Evolutionary conservation across 371 early-diverging fungal species (phyloP).

Genomic region (Catenaria anguillulae): DNA sequence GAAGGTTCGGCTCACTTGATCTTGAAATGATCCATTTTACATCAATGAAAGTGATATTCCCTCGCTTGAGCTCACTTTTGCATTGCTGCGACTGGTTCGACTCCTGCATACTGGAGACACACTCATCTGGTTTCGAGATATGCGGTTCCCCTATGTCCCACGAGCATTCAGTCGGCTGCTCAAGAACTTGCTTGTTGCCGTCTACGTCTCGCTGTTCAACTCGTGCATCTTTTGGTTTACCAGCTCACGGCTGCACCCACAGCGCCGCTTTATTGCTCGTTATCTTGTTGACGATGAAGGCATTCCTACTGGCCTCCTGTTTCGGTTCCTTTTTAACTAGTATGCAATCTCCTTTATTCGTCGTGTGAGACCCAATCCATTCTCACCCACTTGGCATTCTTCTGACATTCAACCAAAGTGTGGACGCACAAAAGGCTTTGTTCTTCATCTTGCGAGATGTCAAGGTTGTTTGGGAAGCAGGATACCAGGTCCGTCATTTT

Average conservation of each 20-base stretch:
- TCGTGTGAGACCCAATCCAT: background rate
- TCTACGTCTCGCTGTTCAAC: background rate
- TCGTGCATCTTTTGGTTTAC: background rate
- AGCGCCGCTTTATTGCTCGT: background rate
- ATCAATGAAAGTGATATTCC: background rate
- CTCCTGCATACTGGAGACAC: background rate
- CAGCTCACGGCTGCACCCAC: background rate
- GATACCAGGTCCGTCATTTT: too few relatives aligned
- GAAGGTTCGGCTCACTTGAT: too few relatives aligned
- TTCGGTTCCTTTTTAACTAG: background rate
- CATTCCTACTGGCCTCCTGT: background rate
- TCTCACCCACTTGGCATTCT: too few relatives aligned
- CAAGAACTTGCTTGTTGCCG: background rate
- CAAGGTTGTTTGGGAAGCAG: background rate
- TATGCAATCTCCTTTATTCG: background rate
- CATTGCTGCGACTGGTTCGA: background rate
- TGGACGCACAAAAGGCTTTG: conserved; percentile 1
- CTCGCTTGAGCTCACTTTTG: background rate
- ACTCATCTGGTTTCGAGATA: background rate
- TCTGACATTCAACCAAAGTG: too few relatives aligned
- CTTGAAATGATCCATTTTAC: too few relatives aligned
- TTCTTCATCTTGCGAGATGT: conserved; percentile 5
- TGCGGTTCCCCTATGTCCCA: background rate
- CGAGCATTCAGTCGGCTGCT: background rate
- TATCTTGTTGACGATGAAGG: background rate